A percentile compares a stretch with the other conserved stretches of the same genome.
Evolutionary conservation across 1,284 basidiomycete species (phyloP).

Genomic region (Cutaneotrichosporon sp.): DNA sequence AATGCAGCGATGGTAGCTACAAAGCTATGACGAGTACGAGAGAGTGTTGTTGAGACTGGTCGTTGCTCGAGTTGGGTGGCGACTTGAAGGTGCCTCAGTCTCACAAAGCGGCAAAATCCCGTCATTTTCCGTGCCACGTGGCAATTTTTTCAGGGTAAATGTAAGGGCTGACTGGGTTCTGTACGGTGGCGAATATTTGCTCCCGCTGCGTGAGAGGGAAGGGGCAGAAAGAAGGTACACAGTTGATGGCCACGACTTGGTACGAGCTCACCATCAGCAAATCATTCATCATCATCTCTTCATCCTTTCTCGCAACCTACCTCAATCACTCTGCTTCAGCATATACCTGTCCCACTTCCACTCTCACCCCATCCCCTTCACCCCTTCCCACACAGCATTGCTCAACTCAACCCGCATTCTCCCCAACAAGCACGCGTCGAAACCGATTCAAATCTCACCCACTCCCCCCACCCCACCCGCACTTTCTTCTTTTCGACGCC

Average conservation of each 20-base stretch:
- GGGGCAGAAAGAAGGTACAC: no score
- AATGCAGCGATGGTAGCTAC: neutral
- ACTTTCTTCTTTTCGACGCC: neutral
- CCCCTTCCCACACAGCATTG: neutral
- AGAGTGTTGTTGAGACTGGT: neutral
- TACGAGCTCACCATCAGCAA: neutral
- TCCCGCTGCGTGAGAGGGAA: no score
- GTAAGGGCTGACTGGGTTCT: neutral
- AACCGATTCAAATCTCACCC: neutral
- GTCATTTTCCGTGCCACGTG: slow-evolving; percentile 11
- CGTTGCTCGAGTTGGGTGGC: no score
- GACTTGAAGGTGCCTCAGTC: slow-evolving; percentile 13
- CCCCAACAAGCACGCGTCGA: neutral
- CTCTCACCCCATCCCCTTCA: neutral
- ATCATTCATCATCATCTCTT: neutral
- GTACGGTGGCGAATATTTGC: no score
- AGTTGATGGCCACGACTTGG: no score
- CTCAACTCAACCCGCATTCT: neutral
- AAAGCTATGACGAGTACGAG: neutral
- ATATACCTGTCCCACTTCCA: neutral
- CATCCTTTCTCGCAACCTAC: neutral
- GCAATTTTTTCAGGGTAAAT: neutral
- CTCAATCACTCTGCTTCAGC: neutral
- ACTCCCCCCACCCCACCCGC: neutral
- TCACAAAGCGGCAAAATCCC: slow-evolving; percentile 21